Evolutionary conservation across 345 rosid genomes (phyloP).

Genomic region (Pseudoturritis turrita): DNA sequence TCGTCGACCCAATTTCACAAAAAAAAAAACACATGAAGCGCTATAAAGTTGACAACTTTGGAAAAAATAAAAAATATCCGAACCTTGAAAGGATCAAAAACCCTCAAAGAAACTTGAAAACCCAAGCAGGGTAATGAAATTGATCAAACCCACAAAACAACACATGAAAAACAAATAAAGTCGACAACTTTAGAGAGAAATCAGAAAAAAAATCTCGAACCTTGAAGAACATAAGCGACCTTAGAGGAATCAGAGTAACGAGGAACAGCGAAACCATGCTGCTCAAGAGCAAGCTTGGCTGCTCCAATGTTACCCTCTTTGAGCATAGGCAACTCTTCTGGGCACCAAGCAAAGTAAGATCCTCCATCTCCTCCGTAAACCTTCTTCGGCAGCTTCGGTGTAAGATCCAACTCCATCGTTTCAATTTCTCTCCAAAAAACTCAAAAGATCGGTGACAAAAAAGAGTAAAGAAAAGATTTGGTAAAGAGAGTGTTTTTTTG

Average conservation of each 20-base stretch:
- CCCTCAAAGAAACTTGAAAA: neutral
- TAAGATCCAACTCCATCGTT: constrained; percentile 73
- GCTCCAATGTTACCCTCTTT: constrained; percentile 80
- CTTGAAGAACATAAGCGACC: constrained; percentile 92
- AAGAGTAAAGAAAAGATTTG: neutral
- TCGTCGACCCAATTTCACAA: too few relatives aligned
- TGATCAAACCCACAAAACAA: neutral
- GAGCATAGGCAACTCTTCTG: constrained; percentile 75
- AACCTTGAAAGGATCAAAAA: neutral
- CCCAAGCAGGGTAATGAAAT: neutral
- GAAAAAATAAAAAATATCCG: neutral
- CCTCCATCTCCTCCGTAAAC: constrained; percentile 75
- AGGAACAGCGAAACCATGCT: constrained; percentile 82
- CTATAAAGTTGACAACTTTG: neutral
- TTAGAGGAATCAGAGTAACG: constrained; percentile 80
- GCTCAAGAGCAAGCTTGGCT: constrained; percentile 71
- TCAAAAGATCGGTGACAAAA: neutral
- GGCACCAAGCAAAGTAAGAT: constrained; percentile 75
- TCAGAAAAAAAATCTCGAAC: constrained; percentile 25
- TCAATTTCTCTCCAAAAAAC: neutral
- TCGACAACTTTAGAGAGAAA: neutral
- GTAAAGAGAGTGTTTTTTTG: neutral
- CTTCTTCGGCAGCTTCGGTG: constrained; percentile 69
- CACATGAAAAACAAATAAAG: neutral
- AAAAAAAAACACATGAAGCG: neutral